phyloP scores from a whole-genome alignment of 1,284 basidiomycete species.

The Leccinum cinnamomeum region DNA sequence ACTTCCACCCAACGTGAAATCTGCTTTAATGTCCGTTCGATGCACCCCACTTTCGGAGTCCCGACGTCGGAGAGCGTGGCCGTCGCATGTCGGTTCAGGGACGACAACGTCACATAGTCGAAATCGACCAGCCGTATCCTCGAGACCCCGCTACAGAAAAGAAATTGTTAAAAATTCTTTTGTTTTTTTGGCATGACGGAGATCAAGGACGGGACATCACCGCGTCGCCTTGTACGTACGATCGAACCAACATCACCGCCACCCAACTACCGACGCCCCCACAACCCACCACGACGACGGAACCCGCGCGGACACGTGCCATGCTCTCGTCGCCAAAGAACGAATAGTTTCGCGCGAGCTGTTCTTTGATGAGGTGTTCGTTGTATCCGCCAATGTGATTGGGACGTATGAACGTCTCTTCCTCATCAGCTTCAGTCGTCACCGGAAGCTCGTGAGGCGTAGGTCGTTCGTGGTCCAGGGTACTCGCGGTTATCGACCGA shows the following conservation, averaged over 20 bases:
- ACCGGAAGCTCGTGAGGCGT: constrained; percentile 11
- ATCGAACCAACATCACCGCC: constrained; percentile 90
- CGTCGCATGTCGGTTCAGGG: constrained; percentile 91
- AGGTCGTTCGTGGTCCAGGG: constrained; percentile 23
- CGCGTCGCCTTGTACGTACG: constrained; percentile 49
- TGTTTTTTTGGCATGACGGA: not conserved
- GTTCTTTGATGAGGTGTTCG: constrained; percentile 78
- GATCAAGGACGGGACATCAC: not conserved
- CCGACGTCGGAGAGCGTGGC: constrained; percentile 93
- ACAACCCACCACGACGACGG: constrained; percentile 89
- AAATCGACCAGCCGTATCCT: constrained; percentile 82
- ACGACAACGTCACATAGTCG: constrained; percentile 91
- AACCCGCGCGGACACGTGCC: constrained; percentile 71
- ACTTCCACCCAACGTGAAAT: constrained; percentile 76
- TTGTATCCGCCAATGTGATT: constrained; percentile 46
- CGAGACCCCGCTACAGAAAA: constrained; percentile 59
- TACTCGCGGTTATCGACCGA: constrained; percentile 45
- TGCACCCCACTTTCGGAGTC: constrained; percentile 86
- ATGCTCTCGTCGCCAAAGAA: constrained; percentile 94
- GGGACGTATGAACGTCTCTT: constrained; percentile 20
- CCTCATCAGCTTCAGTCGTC: constrained; percentile 6
- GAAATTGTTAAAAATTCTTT: not conserved
- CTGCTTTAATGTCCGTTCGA: constrained; percentile 72
- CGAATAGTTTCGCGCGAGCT: constrained; percentile 91
- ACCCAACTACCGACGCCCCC: constrained; percentile 97